A percentile compares a stretch with the other conserved stretches of the same genome.
phyloP scores from a whole-genome alignment of 306 rosid species.

The Styphnolobium japonicum region DNA sequence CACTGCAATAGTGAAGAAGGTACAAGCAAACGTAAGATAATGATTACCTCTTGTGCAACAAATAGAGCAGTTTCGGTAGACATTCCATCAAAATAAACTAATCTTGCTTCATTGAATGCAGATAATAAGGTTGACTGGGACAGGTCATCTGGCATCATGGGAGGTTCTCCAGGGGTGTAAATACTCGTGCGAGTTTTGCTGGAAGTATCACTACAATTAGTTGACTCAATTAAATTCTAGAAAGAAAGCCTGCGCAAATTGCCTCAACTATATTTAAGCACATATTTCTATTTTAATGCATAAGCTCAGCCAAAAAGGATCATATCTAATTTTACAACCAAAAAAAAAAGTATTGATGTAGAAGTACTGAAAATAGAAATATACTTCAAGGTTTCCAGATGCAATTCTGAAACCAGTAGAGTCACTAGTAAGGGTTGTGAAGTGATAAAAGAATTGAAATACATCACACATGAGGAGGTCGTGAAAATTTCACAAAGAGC shows the following conservation, averaged over 20 bases:
- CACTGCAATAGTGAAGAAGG: not conserved
- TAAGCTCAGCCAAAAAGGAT: not conserved
- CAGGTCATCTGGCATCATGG: conserved; percentile 67
- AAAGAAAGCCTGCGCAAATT: conserved; percentile 8
- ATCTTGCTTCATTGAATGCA: conserved; percentile 72
- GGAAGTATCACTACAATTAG: conserved; percentile 29
- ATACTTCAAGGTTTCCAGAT: not conserved
- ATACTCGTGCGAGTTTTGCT: conserved; percentile 90
- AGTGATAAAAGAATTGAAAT: conserved; percentile 7
- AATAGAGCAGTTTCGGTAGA: conserved; percentile 66
- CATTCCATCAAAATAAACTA: conserved; percentile 69
- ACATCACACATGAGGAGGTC: not conserved
- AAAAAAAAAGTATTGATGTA: not conserved
- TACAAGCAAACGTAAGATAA: conserved; percentile 16
- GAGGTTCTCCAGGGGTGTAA: conserved; percentile 84
- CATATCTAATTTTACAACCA: not conserved
- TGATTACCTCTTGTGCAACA: conserved; percentile 81
- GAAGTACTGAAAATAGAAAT: not conserved
- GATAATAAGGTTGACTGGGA: conserved; percentile 54
- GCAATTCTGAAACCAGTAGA: conserved; percentile 16
- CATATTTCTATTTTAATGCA: not conserved
- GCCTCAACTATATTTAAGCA: conserved; percentile 1
- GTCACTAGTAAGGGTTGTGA: not conserved
- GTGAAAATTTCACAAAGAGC: not conserved
- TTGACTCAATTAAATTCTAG: conserved; percentile 21